Evolutionary conservation across 2,329 filamentous ascomycete genomes (phyloP).

Genomic region (Neospermospora avenae): DNA sequence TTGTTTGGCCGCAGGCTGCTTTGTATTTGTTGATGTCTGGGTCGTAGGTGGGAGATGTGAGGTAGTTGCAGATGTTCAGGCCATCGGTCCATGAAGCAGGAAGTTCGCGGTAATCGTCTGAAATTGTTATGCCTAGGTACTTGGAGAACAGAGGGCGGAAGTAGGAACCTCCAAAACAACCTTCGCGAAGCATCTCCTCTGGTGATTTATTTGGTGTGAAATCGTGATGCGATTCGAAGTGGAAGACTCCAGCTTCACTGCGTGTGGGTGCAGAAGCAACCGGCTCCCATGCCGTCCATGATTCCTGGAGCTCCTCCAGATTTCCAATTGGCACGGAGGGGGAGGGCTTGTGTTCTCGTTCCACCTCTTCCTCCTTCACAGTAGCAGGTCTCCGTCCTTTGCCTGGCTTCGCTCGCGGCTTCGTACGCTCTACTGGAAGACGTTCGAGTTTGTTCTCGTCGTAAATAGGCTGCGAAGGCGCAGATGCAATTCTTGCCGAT

Average conservation of each 20-base stretch:
- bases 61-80: constrained; percentile 1
- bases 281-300: constrained; percentile 9
- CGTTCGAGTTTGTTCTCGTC: neutral
- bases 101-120: constrained; percentile 2
- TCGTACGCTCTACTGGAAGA: neutral
- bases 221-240: constrained; percentile 8
- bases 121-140: constrained; percentile 22
- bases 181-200: constrained; percentile 14
- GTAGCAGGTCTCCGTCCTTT: neutral
- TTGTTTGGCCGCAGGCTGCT: constrained; percentile 50
- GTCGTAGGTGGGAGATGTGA: constrained; percentile 38
- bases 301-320: constrained; percentile 1
- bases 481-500: constrained; percentile 12
- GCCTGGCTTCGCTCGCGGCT: neutral
- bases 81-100: neutral
- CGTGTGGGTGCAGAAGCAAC: constrained; percentile 4
- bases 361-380: neutral
- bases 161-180: constrained; percentile 14
- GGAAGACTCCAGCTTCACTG: constrained; percentile 11
- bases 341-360: neutral
- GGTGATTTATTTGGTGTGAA: constrained; percentile 15
- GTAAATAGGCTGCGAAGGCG: constrained; percentile 3
- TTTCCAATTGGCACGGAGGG: neutral
- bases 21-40: constrained; percentile 50
- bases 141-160: constrained; percentile 12